phyloP scores from a whole-genome alignment of 1,139 yeast genomes.

The Meyerozyma sp. region DNA sequence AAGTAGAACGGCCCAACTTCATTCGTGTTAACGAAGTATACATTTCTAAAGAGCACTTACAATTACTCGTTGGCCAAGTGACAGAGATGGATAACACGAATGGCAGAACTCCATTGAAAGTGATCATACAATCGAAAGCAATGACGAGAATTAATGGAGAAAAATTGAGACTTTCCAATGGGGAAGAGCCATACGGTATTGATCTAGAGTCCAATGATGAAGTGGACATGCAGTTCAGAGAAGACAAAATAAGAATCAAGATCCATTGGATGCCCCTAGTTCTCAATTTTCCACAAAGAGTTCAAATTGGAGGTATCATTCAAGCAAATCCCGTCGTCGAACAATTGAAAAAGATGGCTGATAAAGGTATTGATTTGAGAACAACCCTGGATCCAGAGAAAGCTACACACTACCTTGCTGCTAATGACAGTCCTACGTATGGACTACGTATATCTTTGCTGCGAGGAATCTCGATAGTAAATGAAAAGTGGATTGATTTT shows the following conservation, averaged over 20 bases:
- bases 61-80: slow-evolving; percentile 13
- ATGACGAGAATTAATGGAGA: slow-evolving; percentile 25
- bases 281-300: slow-evolving; percentile 10
- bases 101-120: slow-evolving; percentile 14
- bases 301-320: slow-evolving; percentile 2
- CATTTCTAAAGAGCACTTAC: slow-evolving; percentile 29
- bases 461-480: slow-evolving; percentile 23
- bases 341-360: slow-evolving; percentile 7
- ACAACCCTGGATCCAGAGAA: slow-evolving; percentile 12
- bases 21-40: slow-evolving; percentile 17
- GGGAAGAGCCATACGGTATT: slow-evolving; percentile 11
- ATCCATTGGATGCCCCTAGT: slow-evolving; percentile 11
- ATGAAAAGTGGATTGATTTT: slow-evolving; percentile 18
- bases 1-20: slow-evolving; percentile 15
- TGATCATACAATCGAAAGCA: slow-evolving; percentile 27
- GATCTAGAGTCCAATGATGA: slow-evolving; percentile 12
- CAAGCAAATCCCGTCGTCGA: slow-evolving; percentile 2
- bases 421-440: slow-evolving; percentile 10
- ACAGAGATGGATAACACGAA: slow-evolving; percentile 7
- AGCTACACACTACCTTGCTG: slow-evolving; percentile 24
- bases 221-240: slow-evolving; percentile 6
- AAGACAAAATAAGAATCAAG: slow-evolving; percentile 16
- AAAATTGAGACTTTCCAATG: slow-evolving; percentile 17
- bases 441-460: slow-evolving; percentile 18
- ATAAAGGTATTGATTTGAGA: slow-evolving; percentile 19